Percentiles rank a stretch among this genome's conserved stretches.
Conservation (phyloP, 805 yeast genomes). For the Schwanniomyces sp. region DNA sequence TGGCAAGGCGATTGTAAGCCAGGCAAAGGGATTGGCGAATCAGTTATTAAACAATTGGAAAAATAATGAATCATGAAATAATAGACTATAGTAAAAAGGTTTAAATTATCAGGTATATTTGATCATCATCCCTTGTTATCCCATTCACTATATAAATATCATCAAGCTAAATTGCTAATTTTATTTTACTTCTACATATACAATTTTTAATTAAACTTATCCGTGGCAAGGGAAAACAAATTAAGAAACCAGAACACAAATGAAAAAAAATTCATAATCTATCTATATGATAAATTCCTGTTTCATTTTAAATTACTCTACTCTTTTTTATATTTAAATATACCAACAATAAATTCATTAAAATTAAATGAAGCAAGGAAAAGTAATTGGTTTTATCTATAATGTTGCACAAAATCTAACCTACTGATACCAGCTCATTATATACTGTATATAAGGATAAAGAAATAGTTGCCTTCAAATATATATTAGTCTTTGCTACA, state of each 20-base stretch:
- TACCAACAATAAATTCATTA: background rate
- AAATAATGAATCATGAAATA: conserved; percentile 8
- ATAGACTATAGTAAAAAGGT: conserved; percentile 4
- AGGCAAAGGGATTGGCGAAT: conserved; percentile 36
- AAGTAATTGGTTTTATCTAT: background rate
- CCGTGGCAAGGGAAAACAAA: background rate
- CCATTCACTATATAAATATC: background rate
- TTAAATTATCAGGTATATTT: background rate
- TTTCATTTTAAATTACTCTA: background rate
- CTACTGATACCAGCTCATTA: too few relatives aligned
- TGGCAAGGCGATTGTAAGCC: conserved; percentile 25
- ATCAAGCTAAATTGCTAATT: background rate
- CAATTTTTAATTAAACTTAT: background rate
- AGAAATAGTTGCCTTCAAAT: background rate
- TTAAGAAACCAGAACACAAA: background rate
- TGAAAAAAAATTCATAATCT: background rate
- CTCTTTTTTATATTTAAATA: background rate
- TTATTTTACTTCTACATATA: conserved; percentile 3
- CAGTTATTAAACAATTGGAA: conserved; percentile 31
- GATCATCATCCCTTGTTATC: conserved; percentile 1
- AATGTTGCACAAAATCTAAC: too few relatives aligned
- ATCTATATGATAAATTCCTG: background rate
- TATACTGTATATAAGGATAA: background rate
- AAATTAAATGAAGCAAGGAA: background rate
- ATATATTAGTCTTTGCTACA: too few relatives aligned